Conservation (phyloP, 2,329 filamentous ascomycete species). For the Fusarium pseudograminearum region DNA sequence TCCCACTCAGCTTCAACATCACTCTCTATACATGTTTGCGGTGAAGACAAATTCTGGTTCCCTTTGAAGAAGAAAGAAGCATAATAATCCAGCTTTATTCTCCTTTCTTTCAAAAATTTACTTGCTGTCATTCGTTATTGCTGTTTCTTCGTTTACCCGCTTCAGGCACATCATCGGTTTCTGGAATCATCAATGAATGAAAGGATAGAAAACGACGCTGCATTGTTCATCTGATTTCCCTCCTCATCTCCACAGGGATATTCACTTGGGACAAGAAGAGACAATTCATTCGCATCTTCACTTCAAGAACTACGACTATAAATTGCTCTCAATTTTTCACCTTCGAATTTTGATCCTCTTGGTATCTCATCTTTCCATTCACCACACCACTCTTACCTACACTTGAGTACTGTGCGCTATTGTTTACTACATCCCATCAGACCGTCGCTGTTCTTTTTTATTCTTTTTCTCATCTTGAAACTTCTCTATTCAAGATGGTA, state of each 20-base stretch:
- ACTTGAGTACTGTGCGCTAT: conserved; percentile 1
- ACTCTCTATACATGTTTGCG: neutral
- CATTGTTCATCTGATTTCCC: conserved; percentile 19
- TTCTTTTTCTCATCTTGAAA: conserved; percentile 8
- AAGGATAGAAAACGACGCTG: conserved; percentile 18
- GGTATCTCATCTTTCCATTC: neutral
- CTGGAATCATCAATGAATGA: conserved; percentile 23
- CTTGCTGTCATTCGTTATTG: neutral
- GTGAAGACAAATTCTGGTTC: conserved; percentile 1
- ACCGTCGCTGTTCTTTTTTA: neutral
- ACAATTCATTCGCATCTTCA: conserved; percentile 12
- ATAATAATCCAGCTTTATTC: neutral
- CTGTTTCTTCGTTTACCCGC: conserved; percentile 1
- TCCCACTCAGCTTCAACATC: neutral
- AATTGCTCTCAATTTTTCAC: conserved; percentile 14
- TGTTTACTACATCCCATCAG: neutral
- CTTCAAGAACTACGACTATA: conserved; percentile 13
- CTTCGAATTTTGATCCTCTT: conserved; percentile 33
- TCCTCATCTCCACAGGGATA: neutral
- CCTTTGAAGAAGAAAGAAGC: neutral
- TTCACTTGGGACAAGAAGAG: conserved; percentile 15
- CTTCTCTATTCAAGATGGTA: conserved; percentile 6
- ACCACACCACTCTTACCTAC: neutral
- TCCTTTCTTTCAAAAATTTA: neutral
- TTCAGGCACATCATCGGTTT: conserved; percentile 12